Base-by-base conservation (phyloP, 108 stramenopile genomes). In the Fistulifera pelliculosa region DNA sequence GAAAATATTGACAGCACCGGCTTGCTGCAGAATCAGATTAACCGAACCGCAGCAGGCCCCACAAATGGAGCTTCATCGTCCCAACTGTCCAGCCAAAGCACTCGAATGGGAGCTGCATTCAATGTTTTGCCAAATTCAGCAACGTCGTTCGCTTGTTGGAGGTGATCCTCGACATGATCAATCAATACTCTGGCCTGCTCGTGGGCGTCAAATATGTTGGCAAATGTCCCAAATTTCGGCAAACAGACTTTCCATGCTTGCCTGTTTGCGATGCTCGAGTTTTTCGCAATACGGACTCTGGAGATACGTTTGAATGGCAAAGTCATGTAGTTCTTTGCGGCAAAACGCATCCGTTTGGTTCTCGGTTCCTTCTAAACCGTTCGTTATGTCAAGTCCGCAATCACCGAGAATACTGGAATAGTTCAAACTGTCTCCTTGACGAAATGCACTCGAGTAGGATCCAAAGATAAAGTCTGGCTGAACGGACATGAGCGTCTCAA, bases 41-140 rank as follows among this genome's bases (percentile, higher is more conserved):
- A 45, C 31, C 26, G 42, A 41, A 19, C 63, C 63, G 19, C 63
- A 64, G 24, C 63, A 64, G 44, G 63, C 63, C 1, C 63, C 17
- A 64, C 63, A 47, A 57, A 64, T 19, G 63, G 63, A 21, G 28
- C 47, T 19, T 38, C 38, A 19, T 64, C 63, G 45, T 64, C 63
- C 28, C 41, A 56, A 0, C n/a, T 48, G 48, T 64, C 63, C 21
- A 64, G 35, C 54, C 54, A 64, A 15, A 64, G 49, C 18, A 64
- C 63, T 13, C 48, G 44, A 18, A 64, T 57, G 21, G 63, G 47
- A 3, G 25, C 38, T 16, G 14, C 27, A 17, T 45, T 42, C 41
- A 25, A 41, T 13, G 26, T 50, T 16, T 7, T 28, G 1, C 27
- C 49, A 19, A 26, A 22, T 60, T 25, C 18, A 1, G 26, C 14